These are phyloP conservation scores for Thozetella sp. DNA, from an alignment of 495 filamentous ascomycete species.

Conservation along the genomic window DNA sequence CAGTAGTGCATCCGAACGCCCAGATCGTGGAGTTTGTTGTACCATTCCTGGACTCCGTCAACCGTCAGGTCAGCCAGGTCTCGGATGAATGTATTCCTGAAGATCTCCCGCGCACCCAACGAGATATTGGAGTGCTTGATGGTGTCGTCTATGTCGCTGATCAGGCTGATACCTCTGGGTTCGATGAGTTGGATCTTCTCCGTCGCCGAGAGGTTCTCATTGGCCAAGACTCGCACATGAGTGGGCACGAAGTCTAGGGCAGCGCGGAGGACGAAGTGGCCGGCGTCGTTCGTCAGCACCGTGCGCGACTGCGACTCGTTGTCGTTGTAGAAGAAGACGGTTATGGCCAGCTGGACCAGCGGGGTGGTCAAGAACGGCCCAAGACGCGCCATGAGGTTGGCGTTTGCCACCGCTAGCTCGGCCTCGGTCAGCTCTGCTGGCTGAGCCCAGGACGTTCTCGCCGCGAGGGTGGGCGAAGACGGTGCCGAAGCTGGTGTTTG, in stretches of 20 bases:
- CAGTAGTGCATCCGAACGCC: slow-evolving; percentile 92
- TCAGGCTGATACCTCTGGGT: slow-evolving; percentile 82
- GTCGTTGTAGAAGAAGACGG: slow-evolving; percentile 91
- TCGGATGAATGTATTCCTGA: slow-evolving; percentile 90
- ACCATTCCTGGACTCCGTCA: slow-evolving; percentile 89
- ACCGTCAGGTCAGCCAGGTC: slow-evolving; percentile 81
- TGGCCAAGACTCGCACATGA: slow-evolving; percentile 83
- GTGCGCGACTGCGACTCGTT: slow-evolving; percentile 75
- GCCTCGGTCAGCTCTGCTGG: slow-evolving; percentile 62
- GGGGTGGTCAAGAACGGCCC: slow-evolving; percentile 88
- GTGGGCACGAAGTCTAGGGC: slow-evolving; percentile 89
- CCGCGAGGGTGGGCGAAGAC: slow-evolving; percentile 30
- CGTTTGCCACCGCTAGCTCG: slow-evolving; percentile 79
- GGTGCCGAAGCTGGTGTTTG: slow-evolving; percentile 23
- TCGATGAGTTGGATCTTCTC: slow-evolving; percentile 77
- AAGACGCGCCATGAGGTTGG: slow-evolving; percentile 81
- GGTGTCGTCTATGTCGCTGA: slow-evolving; percentile 98
- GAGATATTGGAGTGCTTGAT: slow-evolving; percentile 94
- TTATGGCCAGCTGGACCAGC: slow-evolving; percentile 71
- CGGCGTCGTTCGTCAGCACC: slow-evolving; percentile 77
- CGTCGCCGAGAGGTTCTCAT: slow-evolving; percentile 78
- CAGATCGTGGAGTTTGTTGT: slow-evolving; percentile 68
- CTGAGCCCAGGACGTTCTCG: slow-evolving; percentile 45
- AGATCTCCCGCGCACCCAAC: slow-evolving; percentile 87
- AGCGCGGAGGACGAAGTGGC: slow-evolving; percentile 80